These are phyloP conservation scores for Solanum tarapatanum DNA, from an alignment of 257 asterid species.

Conservation along the genomic window DNA sequence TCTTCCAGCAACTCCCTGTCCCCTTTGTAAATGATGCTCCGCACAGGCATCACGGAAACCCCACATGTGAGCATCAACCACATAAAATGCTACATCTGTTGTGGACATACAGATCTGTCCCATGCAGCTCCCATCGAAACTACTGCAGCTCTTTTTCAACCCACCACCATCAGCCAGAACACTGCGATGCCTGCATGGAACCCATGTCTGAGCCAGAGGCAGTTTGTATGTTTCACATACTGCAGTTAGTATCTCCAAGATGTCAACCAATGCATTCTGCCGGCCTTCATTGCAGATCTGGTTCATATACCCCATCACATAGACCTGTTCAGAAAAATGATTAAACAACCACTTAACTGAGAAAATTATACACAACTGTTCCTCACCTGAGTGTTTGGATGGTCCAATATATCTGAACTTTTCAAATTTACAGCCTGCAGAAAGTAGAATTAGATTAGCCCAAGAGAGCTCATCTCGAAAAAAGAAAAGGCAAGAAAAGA, in stretches of 20 bases:
- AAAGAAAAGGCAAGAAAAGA: background rate
- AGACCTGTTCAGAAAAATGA: slow-evolving; percentile 2
- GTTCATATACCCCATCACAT: slow-evolving; percentile 4
- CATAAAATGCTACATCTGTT: slow-evolving; percentile 4
- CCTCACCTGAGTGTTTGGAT: slow-evolving; percentile 62
- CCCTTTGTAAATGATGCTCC: slow-evolving; percentile 11
- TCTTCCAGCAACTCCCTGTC: slow-evolving; percentile 16
- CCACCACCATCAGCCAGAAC: slow-evolving; percentile 2
- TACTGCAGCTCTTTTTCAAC: slow-evolving; percentile 6
- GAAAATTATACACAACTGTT: background rate
- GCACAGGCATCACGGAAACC: slow-evolving; percentile 12
- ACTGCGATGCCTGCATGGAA: slow-evolving; percentile 5
- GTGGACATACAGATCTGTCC: slow-evolving; percentile 6
- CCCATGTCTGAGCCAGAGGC: slow-evolving; percentile 23
- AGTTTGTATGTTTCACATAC: slow-evolving; percentile 7
- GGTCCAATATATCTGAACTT: slow-evolving; percentile 77
- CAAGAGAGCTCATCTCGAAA: background rate
- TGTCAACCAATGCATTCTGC: slow-evolving; percentile 25
- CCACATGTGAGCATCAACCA: slow-evolving; percentile 8
- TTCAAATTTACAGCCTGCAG: slow-evolving; percentile 88
- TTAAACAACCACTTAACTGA: background rate
- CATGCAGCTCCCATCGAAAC: slow-evolving; percentile 6
- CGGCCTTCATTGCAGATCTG: slow-evolving; percentile 89
- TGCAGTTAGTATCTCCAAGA: slow-evolving; percentile 7
- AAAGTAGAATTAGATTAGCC: slow-evolving; percentile 17